Conservation (phyloP, 140 eudicot genomes). For the Cichorium intybus region DNA sequence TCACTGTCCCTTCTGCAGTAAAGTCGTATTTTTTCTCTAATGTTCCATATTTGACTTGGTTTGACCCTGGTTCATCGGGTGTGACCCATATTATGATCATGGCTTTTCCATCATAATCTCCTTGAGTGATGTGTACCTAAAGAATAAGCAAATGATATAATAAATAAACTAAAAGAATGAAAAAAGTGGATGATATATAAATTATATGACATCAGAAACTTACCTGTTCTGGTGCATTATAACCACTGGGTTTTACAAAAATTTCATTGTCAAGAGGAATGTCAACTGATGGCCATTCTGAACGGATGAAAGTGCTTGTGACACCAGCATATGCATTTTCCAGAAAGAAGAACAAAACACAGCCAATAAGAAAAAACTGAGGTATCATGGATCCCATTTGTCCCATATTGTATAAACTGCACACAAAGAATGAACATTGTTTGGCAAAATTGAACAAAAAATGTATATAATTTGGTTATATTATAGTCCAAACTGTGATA, state of each 20-base stretch:
- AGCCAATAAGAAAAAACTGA: constrained; percentile 35
- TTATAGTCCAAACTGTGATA: not conserved
- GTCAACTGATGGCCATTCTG: constrained; percentile 81
- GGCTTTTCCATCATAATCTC: constrained; percentile 95
- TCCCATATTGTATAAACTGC: too few species aligned
- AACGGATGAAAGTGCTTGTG: constrained; percentile 74
- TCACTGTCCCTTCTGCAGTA: constrained; percentile 59
- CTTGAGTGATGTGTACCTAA: constrained; percentile 96
- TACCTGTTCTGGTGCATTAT: constrained; percentile 93
- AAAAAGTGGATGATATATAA: not conserved
- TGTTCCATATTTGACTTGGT: constrained; percentile 71
- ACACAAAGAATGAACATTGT: too few species aligned
- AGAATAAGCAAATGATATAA: constrained; percentile 6
- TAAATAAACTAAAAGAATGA: not conserved
- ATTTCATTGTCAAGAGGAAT: constrained; percentile 86
- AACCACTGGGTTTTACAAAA: constrained; percentile 70
- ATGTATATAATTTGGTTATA: not conserved
- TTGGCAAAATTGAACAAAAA: constrained; percentile 13
- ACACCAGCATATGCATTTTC: constrained; percentile 54
- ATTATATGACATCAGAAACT: not conserved
- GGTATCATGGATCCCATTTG: constrained; percentile 35
- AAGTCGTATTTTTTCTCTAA: constrained; percentile 61
- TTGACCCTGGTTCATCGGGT: constrained; percentile 77
- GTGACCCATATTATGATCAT: constrained; percentile 91
- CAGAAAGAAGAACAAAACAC: constrained; percentile 38